Evolutionary conservation across 75 land plant genomes (phyloP).

Genomic region (Picea glauca): DNA sequence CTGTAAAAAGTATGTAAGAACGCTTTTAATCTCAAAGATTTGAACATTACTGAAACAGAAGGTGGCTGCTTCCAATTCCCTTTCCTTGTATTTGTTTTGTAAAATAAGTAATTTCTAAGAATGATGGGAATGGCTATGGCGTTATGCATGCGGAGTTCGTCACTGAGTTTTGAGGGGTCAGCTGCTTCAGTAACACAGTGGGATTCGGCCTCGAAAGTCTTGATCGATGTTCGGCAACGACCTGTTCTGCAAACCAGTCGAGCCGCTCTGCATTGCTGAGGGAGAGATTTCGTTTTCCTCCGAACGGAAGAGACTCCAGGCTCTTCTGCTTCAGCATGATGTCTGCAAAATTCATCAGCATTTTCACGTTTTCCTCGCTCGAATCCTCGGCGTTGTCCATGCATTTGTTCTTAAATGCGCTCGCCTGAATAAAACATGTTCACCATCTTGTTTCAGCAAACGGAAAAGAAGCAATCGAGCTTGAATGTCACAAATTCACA

Average conservation of each 20-base stretch:
- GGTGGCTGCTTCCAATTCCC: too few relatives aligned
- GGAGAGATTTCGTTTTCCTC: constrained; percentile 23
- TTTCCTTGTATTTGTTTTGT: too few relatives aligned
- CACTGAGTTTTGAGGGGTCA: neutral
- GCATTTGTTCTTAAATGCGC: constrained; percentile 17
- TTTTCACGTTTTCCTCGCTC: constrained; percentile 15
- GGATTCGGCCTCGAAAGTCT: constrained; percentile 18
- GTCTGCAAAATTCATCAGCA: constrained; percentile 26
- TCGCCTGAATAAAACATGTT: neutral
- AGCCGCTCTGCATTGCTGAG: constrained; percentile 32
- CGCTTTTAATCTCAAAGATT: too few relatives aligned
- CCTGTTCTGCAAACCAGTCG: constrained; percentile 50
- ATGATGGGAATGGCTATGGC: too few relatives aligned
- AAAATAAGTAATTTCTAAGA: too few relatives aligned
- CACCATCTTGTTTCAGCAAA: too few relatives aligned
- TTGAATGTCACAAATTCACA: too few relatives aligned
- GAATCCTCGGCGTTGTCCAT: constrained; percentile 22
- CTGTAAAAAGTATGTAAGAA: too few relatives aligned
- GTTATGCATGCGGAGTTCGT: neutral
- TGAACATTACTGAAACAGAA: too few relatives aligned
- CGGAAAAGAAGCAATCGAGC: too few relatives aligned
- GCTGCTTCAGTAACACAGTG: constrained; percentile 15
- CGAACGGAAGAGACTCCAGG: constrained; percentile 38
- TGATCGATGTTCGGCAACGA: constrained; percentile 23
- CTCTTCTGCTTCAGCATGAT: constrained; percentile 29